Base-by-base conservation (phyloP, 148 eudicot species). In the Rhododendron simsii region DNA sequence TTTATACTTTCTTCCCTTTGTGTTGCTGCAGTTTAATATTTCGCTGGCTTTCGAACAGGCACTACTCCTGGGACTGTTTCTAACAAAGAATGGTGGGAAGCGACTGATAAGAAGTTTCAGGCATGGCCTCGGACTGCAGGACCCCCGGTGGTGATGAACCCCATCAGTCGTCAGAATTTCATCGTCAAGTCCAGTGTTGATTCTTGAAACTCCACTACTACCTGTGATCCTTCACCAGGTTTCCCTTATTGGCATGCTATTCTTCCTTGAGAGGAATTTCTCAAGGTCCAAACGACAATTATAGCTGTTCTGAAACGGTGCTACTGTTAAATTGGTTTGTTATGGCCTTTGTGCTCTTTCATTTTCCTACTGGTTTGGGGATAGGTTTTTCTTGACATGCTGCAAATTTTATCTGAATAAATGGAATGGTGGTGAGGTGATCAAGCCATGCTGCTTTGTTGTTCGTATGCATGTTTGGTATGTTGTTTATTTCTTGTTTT, bases 111-210 rank as follows among this genome's bases (percentile, higher is more conserved):
- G 81, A 92, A 89, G 88, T 87, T 90, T 76, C 90, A 90, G 86
- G 92, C 92, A 35, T 92, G 93, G 93, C 93, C 93, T 18, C 90
- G 93, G 75, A 90, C 93, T 39, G 93, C 92, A 9, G 93, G 93
- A 28, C 90, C 92, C 37, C 93, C 93, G 0, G 93, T 92, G 76
- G 92, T 92, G 30, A 92, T 92, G 93, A 92, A 92, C 87, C 93
- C 93, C 16, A 92, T 92, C 84, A 92, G 92, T 80, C 93, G 93
- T 84, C 92, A 90, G 48, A 92, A 92, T 80, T 92, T 87, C 86
- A 92, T 92, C 26, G 91, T 92, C 85, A 92, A 89, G 65, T 47
- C 89, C 85, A 41, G 81, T 16, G 41, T 81, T 33, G 91, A 90
- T 20, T 71, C 83, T 74, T 82, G 71, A 82, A 57, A 45, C 8